These are phyloP conservation scores for Talaromyces sp. DNA, from an alignment of 2,329 filamentous ascomycete genomes.

Conservation along the genomic window DNA sequence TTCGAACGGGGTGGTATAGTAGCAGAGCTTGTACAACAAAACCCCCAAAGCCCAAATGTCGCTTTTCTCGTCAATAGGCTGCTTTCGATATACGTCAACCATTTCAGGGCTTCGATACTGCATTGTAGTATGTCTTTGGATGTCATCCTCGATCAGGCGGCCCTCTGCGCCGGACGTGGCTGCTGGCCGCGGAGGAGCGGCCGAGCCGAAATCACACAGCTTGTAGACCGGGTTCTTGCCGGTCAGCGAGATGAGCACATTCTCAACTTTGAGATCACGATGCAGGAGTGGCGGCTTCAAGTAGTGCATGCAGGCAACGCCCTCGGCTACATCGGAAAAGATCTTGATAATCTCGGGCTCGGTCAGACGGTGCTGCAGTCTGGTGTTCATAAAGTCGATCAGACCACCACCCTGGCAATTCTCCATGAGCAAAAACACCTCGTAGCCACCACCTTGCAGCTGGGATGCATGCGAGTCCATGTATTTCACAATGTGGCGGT, in stretches of 20 bases:
- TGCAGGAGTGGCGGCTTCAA: constrained; percentile 89
- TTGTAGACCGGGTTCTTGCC: constrained; percentile 73
- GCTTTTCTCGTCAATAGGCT: constrained; percentile 96
- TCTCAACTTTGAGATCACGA: constrained; percentile 95
- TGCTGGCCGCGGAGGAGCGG: constrained; percentile 75
- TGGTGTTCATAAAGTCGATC: constrained; percentile 99
- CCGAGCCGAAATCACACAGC: constrained; percentile 94
- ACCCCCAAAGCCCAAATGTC: constrained; percentile 98
- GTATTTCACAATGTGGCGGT: constrained; percentile 93
- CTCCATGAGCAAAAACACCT: constrained; percentile 98
- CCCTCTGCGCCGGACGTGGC: constrained; percentile 84
- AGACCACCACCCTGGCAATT: constrained; percentile 90
- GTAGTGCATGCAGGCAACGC: constrained; percentile 98
- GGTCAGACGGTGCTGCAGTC: constrained; percentile 89
- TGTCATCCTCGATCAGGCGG: constrained; percentile 88
- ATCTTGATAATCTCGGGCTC: constrained; percentile 97
- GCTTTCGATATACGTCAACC: constrained; percentile 95
- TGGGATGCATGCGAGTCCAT: constrained; percentile 98
- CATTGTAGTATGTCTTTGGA: constrained; percentile 93
- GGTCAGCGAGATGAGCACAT: constrained; percentile 76
- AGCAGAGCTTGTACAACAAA: constrained; percentile 94
- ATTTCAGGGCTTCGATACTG: constrained; percentile 98
- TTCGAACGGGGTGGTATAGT: constrained; percentile 98
- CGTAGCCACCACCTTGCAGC: constrained; percentile 85
- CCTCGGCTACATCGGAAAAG: constrained; percentile 91